Evolutionary conservation across 805 yeast genomes (phyloP), one percentile per base, ranked within the genome.

Genomic region (Cyberlindnera saturnus): DNA sequence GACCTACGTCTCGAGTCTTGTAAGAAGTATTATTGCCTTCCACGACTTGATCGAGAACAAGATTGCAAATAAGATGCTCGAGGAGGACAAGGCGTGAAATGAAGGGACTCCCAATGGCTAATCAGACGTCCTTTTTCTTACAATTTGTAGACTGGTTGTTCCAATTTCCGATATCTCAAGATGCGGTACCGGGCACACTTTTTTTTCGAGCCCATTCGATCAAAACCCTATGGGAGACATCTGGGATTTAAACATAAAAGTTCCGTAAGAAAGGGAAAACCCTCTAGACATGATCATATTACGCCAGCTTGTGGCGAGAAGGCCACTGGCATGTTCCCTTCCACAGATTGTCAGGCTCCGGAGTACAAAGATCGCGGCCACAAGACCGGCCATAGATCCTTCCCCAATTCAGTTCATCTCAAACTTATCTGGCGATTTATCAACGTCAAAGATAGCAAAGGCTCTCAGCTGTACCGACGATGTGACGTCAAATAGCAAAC

Each of bases 1-100:
- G 59, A 79, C 93, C 20, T 95, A 95, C 62, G 80, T 93, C 51
- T 79, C 93, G 57, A 82, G 91, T 40, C 70, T 93, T 56, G 96
- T 93, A 19, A 78, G 98, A 60, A 86, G 98, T 6, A 90, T 95
- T 56, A 85, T 93, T 59, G 95, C 98, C 10, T 91, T 93, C 75
- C 96, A 93, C 65, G 95, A 93, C 63, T 75, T 93, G 64, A 93
- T 93, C 60, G 98, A 93, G 57, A 95, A 95, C 69, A 93, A 93
- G 67, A 81, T 93, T 52, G 87, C 86, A 54, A 89, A 89, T 63
- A 82, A 81, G 59, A 75, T 71, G 44, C 45, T 66, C 26, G 67
- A 63, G 41, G 68, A 65, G 43, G 35, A 33, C 10, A 44, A 47
- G 34, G 41, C 44, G 36, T 42, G 29, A 15, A 38, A 41, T 23